These are phyloP conservation scores for Torrubiella hemipterigena DNA, from an alignment of 2,329 filamentous ascomycete genomes.

Conservation along the genomic window DNA sequence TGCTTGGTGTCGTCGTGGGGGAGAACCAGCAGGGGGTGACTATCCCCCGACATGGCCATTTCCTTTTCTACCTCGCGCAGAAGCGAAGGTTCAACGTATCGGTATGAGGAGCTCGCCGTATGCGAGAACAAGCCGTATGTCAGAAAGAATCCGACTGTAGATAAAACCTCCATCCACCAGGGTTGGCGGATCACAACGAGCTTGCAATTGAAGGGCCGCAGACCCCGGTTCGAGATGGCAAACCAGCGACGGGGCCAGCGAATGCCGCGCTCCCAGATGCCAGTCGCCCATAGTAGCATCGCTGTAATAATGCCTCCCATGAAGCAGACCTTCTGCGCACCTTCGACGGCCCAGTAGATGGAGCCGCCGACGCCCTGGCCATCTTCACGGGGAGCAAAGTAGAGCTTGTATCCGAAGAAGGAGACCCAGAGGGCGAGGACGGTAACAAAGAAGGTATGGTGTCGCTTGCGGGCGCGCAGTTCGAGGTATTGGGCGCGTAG, in stretches of 20 bases:
- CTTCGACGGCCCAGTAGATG: constrained; percentile 93
- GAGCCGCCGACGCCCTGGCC: constrained; percentile 82
- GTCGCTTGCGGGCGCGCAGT: constrained; percentile 72
- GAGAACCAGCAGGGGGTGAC: constrained; percentile 28
- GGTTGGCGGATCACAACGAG: constrained; percentile 77
- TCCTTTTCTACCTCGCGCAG: constrained; percentile 49
- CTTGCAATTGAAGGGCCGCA: constrained; percentile 91
- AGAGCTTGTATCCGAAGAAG: constrained; percentile 81
- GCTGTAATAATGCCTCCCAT: constrained; percentile 83
- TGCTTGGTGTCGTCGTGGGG: constrained; percentile 46
- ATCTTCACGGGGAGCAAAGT: constrained; percentile 92
- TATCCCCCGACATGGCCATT: constrained; percentile 33
- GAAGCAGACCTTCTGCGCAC: constrained; percentile 79
- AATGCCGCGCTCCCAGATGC: constrained; percentile 91
- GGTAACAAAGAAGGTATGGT: constrained; percentile 85
- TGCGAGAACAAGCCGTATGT: constrained; percentile 64
- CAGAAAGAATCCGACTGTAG: constrained; percentile 63
- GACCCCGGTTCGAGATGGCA: constrained; percentile 73
- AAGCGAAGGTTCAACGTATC: constrained; percentile 58
- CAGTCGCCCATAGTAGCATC: constrained; percentile 82
- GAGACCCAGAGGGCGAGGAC: constrained; percentile 70
- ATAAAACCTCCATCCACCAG: constrained; percentile 68
- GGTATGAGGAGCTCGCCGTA: constrained; percentile 57
- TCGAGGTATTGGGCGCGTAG: constrained; percentile 88
- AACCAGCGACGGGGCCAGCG: constrained; percentile 92